Evolutionary conservation across 106 monocot genomes (phyloP), one percentile per base, ranked within the genome.

Genomic region (Amphibolis antarctica): DNA sequence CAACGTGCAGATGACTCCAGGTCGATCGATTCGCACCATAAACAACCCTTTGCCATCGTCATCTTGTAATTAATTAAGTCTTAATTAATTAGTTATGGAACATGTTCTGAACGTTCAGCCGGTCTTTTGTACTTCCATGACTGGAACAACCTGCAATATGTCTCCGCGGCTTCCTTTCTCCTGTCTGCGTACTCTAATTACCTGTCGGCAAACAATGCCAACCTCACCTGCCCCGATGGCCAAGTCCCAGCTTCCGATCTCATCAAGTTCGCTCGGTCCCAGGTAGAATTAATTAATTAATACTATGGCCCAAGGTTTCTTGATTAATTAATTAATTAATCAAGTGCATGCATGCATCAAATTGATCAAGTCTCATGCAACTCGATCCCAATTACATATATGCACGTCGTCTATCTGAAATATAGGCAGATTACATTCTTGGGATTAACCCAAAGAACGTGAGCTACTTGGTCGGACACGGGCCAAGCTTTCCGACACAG

Each of bases 91-190:
- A n/a, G n/a, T n/a, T n/a, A n/a, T n/a, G n/a, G n/a, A n/a, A n/a
- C n/a, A n/a, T n/a, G n/a, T n/a, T n/a, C n/a, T n/a, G n/a, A n/a
- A n/a, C n/a, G n/a, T n/a, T 52, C 68, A 84, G 92, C 88, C 26
- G 92, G 92, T 31, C 25, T 93, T 0, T 27, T 93, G 44, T 83
- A 70, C 59, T 57, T 88, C 15, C 53, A 82, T 57, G 92, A 77
- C 10, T 93, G 92, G 92, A 81, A 81, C 68, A 93, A 93, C 64
- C 60, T 93, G 85, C 88, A 93, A 26, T 83, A 93, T 55, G 88
- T 93, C 48, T 74, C 78, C 1, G 49, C 82, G 0, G 36, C 88
- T 46, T 44, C 85, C 2, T 88, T 85, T 53, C 82, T 93, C 17
- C 9, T 79, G 65, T 44, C 76, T 0, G 83, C 81, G 28, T 93